Conservation (phyloP, 2,329 filamentous ascomycete genomes). For the Cordyceps javanica region DNA sequence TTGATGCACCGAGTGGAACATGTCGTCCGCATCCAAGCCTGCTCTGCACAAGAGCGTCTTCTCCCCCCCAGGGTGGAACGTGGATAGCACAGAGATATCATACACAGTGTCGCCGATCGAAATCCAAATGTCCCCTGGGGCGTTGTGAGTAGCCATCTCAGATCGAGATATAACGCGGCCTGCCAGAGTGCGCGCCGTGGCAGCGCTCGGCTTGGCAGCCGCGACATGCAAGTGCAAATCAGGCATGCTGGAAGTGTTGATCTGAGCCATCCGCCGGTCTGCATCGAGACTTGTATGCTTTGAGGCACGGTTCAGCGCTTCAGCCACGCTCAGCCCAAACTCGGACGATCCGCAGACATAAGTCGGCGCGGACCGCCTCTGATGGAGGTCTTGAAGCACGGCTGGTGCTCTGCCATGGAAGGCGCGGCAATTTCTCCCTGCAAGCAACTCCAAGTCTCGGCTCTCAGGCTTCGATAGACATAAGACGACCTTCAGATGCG, state of each 20-base stretch:
- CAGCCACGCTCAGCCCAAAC: background rate
- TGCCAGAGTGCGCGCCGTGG: background rate
- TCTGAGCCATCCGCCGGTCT: background rate
- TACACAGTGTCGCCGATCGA: background rate
- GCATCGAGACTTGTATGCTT: background rate
- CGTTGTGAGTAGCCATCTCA: background rate
- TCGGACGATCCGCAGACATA: background rate
- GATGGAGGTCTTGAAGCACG: background rate
- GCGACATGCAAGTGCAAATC: background rate
- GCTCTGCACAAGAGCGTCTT: background rate
- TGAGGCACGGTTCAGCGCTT: background rate
- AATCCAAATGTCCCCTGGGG: slow-evolving; percentile 3
- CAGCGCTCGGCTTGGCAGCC: background rate
- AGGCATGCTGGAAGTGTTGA: background rate
- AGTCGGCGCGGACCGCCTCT: background rate
- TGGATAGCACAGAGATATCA: background rate
- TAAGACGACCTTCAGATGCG: background rate
- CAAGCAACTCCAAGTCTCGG: background rate
- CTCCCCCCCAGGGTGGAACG: background rate
- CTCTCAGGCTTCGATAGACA: background rate
- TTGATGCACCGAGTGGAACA: background rate
- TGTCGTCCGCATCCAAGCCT: background rate
- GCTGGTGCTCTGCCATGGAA: background rate
- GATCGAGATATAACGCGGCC: background rate
- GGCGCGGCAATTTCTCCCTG: background rate